Conservation (phyloP, 1,139 yeast species). For the Pichia sp. region DNA sequence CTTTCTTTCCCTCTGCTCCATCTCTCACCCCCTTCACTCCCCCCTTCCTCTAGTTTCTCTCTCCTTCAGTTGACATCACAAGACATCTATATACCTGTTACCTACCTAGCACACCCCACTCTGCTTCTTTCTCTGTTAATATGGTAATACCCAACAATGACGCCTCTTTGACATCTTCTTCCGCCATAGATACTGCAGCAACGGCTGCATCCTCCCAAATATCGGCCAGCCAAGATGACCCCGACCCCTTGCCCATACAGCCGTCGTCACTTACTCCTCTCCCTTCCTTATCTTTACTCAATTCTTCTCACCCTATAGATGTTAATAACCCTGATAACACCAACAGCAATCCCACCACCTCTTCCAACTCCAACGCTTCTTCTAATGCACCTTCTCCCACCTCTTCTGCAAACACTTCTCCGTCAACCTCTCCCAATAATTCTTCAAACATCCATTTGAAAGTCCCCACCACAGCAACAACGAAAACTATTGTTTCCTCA, state of each 20-base stretch:
- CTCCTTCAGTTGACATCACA: no score
- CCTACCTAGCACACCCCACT: no score
- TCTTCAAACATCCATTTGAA: conserved; percentile 12
- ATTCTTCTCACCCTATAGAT: not conserved
- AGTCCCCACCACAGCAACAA: conserved; percentile 4
- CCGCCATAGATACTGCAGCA: conserved; percentile 38
- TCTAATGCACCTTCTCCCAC: conserved; percentile 27
- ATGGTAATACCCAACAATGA: conserved; percentile 1
- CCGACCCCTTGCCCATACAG: conserved; percentile 30
- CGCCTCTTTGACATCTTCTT: conserved; percentile 16
- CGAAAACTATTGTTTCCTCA: not conserved
- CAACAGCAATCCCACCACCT: not conserved
- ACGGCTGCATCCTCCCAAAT: conserved; percentile 31
- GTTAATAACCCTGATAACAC: not conserved
- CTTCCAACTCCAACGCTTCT: conserved; percentile 6
- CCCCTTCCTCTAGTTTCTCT: no score
- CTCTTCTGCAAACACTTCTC: conserved; percentile 6
- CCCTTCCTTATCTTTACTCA: not conserved
- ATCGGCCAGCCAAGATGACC: conserved; percentile 21
- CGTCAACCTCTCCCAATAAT: conserved; percentile 7
- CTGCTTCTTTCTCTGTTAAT: no score
- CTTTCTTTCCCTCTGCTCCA: not conserved
- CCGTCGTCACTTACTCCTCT: not conserved
- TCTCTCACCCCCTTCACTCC: not conserved
- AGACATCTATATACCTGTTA: no score